Conservation (phyloP, 768 basidiomycete genomes). For the Lanmaoa pseudosensibilis region DNA sequence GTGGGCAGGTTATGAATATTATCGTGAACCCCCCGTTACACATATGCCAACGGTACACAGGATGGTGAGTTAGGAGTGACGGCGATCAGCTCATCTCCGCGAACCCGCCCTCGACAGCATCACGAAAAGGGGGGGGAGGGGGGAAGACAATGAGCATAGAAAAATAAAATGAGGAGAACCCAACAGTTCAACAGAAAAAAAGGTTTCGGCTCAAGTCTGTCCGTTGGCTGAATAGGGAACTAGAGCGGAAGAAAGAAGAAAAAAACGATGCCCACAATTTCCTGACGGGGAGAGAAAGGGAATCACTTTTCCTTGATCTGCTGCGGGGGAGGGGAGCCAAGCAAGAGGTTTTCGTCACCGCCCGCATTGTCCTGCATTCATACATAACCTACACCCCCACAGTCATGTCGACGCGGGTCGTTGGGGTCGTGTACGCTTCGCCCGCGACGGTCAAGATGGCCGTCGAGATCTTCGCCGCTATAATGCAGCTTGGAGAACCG, state of each 20-base stretch:
- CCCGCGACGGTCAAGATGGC: constrained; percentile 1
- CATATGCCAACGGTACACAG: constrained; percentile 15
- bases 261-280: neutral
- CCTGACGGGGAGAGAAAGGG: constrained; percentile 2
- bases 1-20: constrained; percentile 4
- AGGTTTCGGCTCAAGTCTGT: neutral
- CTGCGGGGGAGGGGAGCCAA: constrained; percentile 6
- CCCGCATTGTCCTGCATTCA: neutral
- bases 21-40: constrained; percentile 14
- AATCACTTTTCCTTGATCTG: constrained; percentile 1
- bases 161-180: constrained; percentile 1
- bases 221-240: constrained; percentile 7
- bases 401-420: constrained; percentile 17
- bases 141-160: constrained; percentile 1
- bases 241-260: neutral
- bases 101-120: constrained; percentile 14
- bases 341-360: neutral
- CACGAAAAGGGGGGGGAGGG: constrained; percentile 10
- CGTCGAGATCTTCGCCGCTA: constrained; percentile 17
- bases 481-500: constrained; percentile 8
- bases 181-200: neutral
- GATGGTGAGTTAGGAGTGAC: constrained; percentile 22
- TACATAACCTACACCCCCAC: constrained; percentile 1
- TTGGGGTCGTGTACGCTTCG: constrained; percentile 3
- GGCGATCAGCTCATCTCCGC: constrained; percentile 33